phyloP scores from a whole-genome alignment of 768 basidiomycete species.

The Termitomyces sp. region DNA sequence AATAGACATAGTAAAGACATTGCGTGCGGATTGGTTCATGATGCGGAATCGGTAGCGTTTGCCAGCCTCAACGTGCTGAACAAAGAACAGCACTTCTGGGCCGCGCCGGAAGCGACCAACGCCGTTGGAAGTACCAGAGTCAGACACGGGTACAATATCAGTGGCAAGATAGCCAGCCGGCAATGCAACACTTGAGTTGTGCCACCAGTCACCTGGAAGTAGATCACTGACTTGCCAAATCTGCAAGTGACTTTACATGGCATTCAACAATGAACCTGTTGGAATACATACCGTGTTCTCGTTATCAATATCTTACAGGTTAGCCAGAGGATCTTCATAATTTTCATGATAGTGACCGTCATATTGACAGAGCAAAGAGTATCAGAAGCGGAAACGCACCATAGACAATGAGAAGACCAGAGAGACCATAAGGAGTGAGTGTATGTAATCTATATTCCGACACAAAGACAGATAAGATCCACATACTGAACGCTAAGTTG shows the following conservation, averaged over 20 bases:
- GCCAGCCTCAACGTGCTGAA: slow-evolving; percentile 24
- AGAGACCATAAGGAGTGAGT: slow-evolving; percentile 10
- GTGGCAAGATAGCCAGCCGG: slow-evolving; percentile 22
- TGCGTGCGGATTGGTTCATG: slow-evolving; percentile 44
- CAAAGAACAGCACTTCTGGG: slow-evolving; percentile 29
- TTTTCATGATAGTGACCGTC: neutral
- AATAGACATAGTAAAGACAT: slow-evolving; percentile 33
- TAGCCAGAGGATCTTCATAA: slow-evolving; percentile 7
- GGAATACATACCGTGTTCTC: slow-evolving; percentile 7
- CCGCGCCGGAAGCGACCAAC: slow-evolving; percentile 36
- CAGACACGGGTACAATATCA: slow-evolving; percentile 23
- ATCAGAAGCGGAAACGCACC: slow-evolving; percentile 4
- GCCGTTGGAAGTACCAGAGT: slow-evolving; percentile 45
- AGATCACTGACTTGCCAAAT: slow-evolving; percentile 18
- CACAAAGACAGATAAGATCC: slow-evolving; percentile 5
- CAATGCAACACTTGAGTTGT: slow-evolving; percentile 7
- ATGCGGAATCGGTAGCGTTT: slow-evolving; percentile 51
- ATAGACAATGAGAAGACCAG: slow-evolving; percentile 23
- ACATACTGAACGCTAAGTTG: slow-evolving; percentile 17
- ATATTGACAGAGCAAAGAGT: no score
- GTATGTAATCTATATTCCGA: neutral
- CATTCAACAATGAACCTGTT: no score
- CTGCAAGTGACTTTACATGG: neutral
- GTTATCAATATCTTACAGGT: slow-evolving; percentile 17
- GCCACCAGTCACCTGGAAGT: no score